Base-by-base conservation (phyloP, 2,329 filamentous ascomycete species). In the Cladosporium austrohemisphaericum region DNA sequence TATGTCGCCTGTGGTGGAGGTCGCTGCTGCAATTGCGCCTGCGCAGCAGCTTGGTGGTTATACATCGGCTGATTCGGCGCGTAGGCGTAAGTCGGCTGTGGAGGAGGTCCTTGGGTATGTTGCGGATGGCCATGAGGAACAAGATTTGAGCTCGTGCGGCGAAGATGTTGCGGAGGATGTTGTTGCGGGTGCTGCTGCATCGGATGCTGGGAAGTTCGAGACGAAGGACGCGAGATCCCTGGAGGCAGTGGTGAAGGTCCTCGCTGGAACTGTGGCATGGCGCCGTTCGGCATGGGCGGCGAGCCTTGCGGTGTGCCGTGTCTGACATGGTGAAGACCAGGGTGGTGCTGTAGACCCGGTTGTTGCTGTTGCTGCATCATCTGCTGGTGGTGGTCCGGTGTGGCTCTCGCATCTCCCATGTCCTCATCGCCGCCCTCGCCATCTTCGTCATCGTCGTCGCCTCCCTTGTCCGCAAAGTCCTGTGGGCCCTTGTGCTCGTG, bases 401-500 rank as follows among this genome's bases (percentile, higher is more conserved):
- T 88, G 54, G 81, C 81, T 53, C 83, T 81, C 6, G 84, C 85
- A 38, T 86, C 61, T 16, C 59, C 61, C 13, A 54, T 60, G 19
- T 60, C 60, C 26, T 60, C 86, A 5, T 86, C 87, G 51, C 78
- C 84, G 23, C 86, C 84, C 51, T 84, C 83, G 47, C 89, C 83
- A 29, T 90, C 85, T 19, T 88, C 88, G 45, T 93, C 88, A 26
- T 62, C 61, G 57, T 86, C 86, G 55, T 86, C 85, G 52, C 79
- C 80, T 51, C 76, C 76, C 68, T 85, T 85, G 57, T 89, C 89
- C 64, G 85, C 87, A 71, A 95, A 98, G 70, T 98, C 93, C 48
- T 80, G 79, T 1, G 93, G 93, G 2, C 92, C 92, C 72, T 97
- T 98, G 72, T 97, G 92, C 69, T 98, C 93, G 69, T 93, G 94